Conservation (phyloP, 1,284 basidiomycete genomes). For the Exobasidium cylindrosporum region DNA sequence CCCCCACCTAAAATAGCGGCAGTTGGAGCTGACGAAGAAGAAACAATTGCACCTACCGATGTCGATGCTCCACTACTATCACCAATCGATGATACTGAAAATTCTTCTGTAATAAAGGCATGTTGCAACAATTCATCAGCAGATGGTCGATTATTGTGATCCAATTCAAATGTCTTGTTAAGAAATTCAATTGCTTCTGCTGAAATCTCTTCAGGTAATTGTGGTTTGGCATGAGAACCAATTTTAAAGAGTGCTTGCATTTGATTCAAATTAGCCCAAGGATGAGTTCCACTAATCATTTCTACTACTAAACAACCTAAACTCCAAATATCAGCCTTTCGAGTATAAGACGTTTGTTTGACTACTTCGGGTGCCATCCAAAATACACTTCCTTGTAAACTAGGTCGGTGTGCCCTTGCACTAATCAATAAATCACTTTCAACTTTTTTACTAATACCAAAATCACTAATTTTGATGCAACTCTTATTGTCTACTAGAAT, state of each 20-base stretch:
- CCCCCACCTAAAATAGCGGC: not conserved
- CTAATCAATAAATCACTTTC: constrained; percentile 87
- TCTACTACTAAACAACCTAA: constrained; percentile 96
- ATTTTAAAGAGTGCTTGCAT: constrained; percentile 61
- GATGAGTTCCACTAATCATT: constrained; percentile 96
- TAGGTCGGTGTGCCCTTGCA: constrained; percentile 81
- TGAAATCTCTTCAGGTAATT: constrained; percentile 48
- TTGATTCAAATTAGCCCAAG: constrained; percentile 94
- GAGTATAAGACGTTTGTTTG: constrained; percentile 88
- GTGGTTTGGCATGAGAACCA: constrained; percentile 36
- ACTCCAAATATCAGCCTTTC: constrained; percentile 97
- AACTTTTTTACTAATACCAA: constrained; percentile 97
- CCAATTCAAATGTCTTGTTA: constrained; percentile 44
- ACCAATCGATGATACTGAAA: not conserved
- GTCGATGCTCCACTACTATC: not conserved
- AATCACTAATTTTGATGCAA: constrained; percentile 96
- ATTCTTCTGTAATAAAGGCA: constrained; percentile 39
- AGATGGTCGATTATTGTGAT: constrained; percentile 39
- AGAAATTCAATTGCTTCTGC: constrained; percentile 42
- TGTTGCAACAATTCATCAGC: constrained; percentile 46
- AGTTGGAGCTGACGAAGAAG: not conserved
- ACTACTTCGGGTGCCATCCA: constrained; percentile 81
- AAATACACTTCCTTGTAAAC: constrained; percentile 92
- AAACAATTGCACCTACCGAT: not conserved
- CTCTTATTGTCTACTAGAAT: constrained; percentile 98